phyloP scores from a whole-genome alignment of 495 filamentous ascomycete species.

The Lophiostoma macrostomum region DNA sequence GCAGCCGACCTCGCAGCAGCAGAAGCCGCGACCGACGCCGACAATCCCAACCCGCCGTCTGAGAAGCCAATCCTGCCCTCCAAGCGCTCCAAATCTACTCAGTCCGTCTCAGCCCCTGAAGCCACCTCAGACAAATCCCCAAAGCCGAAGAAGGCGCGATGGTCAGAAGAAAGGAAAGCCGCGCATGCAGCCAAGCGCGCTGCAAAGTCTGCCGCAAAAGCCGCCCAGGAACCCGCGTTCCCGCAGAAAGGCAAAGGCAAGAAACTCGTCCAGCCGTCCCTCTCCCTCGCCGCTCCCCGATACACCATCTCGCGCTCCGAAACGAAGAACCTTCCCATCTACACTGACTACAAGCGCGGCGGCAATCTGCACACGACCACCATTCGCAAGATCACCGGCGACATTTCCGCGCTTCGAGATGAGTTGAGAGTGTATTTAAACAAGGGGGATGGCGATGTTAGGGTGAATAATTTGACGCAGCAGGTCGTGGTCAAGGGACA shows the following conservation, averaged over 20 bases:
- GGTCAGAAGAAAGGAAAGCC: too few species aligned
- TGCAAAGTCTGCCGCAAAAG: too few species aligned
- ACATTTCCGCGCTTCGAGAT: constrained; percentile 37
- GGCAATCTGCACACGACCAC: constrained; percentile 73
- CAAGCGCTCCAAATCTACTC: background rate
- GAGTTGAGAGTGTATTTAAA: constrained; percentile 39
- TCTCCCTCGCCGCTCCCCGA: constrained; percentile 16
- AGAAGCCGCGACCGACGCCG: constrained; percentile 29
- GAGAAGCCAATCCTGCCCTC: constrained; percentile 29
- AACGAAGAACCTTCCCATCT: constrained; percentile 74
- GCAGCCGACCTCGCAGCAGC: constrained; percentile 22
- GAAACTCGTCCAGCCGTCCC: constrained; percentile 41
- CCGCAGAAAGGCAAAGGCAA: too few species aligned
- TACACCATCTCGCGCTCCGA: constrained; percentile 74
- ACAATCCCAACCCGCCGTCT: constrained; percentile 38
- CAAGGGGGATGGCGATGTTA: constrained; percentile 35
- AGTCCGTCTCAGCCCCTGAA: background rate
- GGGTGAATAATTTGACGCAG: constrained; percentile 40
- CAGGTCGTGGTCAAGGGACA: constrained; percentile 38
- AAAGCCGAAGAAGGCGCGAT: background rate
- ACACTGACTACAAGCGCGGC: constrained; percentile 68
- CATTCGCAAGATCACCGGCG: constrained; percentile 76
- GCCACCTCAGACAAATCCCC: background rate
- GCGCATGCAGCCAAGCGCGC: too few species aligned
- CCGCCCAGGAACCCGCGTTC: too few species aligned